These are phyloP conservation scores for Gelatoporia subvermispora DNA, from an alignment of 768 basidiomycete species.

Conservation along the genomic window DNA sequence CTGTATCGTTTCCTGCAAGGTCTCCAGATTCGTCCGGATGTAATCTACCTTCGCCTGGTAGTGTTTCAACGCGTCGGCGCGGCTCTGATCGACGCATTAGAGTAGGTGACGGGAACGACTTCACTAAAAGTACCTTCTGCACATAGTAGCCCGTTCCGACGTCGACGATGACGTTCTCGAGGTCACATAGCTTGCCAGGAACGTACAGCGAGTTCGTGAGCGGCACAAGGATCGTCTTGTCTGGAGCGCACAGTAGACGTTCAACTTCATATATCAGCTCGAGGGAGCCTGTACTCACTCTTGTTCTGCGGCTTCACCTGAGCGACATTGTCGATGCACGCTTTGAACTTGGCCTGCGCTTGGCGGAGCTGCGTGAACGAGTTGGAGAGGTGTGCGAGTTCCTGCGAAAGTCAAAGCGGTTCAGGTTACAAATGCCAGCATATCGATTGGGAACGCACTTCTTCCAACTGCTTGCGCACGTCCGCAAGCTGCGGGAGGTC, in stretches of 20 bases:
- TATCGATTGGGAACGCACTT: conserved; percentile 42
- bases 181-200: conserved; percentile 81
- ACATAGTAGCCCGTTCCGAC: conserved; percentile 97
- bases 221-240: conserved; percentile 85
- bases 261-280: not conserved
- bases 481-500: conserved; percentile 83
- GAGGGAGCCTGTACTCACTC: conserved; percentile 29
- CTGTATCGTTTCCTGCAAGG: conserved; percentile 82
- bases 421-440: conserved; percentile 2
- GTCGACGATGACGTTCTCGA: conserved; percentile 88
- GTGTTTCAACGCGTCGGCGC: conserved; percentile 72
- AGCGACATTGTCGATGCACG: conserved; percentile 75
- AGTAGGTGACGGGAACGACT: not conserved
- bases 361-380: conserved; percentile 91
- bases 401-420: conserved; percentile 42
- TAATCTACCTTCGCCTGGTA: conserved; percentile 80
- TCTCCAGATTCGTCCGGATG: conserved; percentile 78
- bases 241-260: conserved; percentile 34
- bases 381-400: conserved; percentile 85
- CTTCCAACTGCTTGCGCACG: conserved; percentile 88
- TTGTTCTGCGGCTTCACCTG: conserved; percentile 71
- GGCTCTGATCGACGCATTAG: conserved; percentile 70
- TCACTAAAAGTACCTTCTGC: conserved; percentile 61
- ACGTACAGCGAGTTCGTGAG: conserved; percentile 94
- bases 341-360: conserved; percentile 88